These are phyloP conservation scores for Microdochium bolleyi DNA, from an alignment of 2,329 filamentous ascomycete genomes.

Conservation along the genomic window DNA sequence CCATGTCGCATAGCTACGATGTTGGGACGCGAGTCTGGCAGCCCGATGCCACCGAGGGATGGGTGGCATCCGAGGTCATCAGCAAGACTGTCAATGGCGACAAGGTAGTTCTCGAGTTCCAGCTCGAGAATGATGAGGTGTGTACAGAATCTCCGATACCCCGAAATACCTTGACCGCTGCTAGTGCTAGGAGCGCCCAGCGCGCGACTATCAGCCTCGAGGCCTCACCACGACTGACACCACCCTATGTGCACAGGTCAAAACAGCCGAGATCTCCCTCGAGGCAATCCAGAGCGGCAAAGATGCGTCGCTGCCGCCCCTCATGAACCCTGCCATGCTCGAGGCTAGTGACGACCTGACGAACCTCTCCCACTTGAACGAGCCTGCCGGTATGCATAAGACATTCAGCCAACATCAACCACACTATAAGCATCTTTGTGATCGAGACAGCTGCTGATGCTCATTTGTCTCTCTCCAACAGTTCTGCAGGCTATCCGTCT, in stretches of 20 bases:
- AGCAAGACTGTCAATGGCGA: conserved; percentile 77
- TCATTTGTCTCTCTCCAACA: conserved; percentile 24
- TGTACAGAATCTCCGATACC: conserved; percentile 11
- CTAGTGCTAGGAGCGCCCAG: too few relatives aligned
- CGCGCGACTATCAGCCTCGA: too few relatives aligned
- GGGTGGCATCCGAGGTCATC: conserved; percentile 91
- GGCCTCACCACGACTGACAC: background rate
- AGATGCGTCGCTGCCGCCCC: conserved; percentile 72
- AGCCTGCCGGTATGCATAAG: conserved; percentile 72
- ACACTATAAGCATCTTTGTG: background rate
- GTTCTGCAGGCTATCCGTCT: conserved; percentile 96
- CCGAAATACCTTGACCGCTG: too few relatives aligned
- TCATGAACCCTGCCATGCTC: conserved; percentile 98
- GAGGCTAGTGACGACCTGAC: conserved; percentile 98
- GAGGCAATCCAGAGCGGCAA: conserved; percentile 70
- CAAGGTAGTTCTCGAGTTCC: conserved; percentile 82
- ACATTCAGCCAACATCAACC: background rate
- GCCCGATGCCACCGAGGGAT: conserved; percentile 90
- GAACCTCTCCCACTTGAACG: conserved; percentile 94
- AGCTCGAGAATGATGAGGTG: conserved; percentile 90
- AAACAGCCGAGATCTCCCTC: conserved; percentile 68
- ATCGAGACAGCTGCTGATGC: conserved; percentile 4
- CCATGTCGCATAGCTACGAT: conserved; percentile 92
- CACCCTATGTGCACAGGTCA: conserved; percentile 46
- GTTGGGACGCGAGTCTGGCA: conserved; percentile 97